These are phyloP conservation scores for Fraxinus dipetala DNA, from an alignment of 305 asterid genomes.

Conservation along the genomic window DNA sequence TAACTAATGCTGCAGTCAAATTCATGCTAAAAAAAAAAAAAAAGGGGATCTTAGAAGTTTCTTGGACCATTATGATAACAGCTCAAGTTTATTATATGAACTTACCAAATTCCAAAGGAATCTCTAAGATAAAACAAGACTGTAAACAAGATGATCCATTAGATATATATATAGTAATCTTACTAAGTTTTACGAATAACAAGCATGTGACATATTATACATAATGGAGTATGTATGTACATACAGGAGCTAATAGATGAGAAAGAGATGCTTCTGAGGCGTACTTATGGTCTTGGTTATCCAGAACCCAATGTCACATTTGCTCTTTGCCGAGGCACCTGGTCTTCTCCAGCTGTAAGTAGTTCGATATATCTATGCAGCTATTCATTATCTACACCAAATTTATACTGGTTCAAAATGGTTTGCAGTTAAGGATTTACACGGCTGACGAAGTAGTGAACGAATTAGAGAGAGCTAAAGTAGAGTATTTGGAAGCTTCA, in stretches of 20 bases:
- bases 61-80: neutral
- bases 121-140: neutral
- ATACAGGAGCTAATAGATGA: conserved; percentile 55
- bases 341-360: conserved; percentile 97
- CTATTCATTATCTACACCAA: neutral
- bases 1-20: conserved; percentile 5
- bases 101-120: neutral
- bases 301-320: conserved; percentile 90
- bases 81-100: neutral
- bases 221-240: neutral
- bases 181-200: neutral
- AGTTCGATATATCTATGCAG: neutral
- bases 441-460: conserved; percentile 66
- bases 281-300: conserved; percentile 71
- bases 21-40: neutral
- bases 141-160: neutral
- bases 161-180: neutral
- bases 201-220: neutral
- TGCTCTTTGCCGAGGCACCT: conserved; percentile 86
- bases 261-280: conserved; percentile 67
- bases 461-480: conserved; percentile 81
- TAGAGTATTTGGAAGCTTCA: conserved; percentile 83
- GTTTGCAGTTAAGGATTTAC: conserved; percentile 61
- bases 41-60: neutral
- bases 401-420: conserved; percentile 18